Percentiles rank a stretch among this genome's conserved stretches.
phyloP scores from a whole-genome alignment of 2,329 filamentous ascomycete species.

The Orbilia quercus region DNA sequence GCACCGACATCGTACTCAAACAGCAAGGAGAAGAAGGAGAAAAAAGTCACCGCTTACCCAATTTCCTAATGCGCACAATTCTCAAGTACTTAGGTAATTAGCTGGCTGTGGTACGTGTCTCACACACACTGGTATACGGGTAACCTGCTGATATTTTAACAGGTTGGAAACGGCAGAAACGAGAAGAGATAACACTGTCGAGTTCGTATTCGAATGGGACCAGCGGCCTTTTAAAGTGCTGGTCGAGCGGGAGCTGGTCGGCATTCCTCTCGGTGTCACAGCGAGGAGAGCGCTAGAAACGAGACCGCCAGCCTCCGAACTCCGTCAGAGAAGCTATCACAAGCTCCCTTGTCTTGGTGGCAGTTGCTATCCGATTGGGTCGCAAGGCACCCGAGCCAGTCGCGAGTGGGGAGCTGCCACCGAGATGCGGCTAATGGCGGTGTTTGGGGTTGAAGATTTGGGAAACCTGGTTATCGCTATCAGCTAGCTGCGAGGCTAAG shows the following conservation, averaged over 20 bases:
- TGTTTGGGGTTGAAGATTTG: background rate
- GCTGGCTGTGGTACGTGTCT: background rate
- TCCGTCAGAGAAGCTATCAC: slow-evolving; percentile 41
- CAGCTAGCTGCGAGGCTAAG: slow-evolving; percentile 2
- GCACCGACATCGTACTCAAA: background rate
- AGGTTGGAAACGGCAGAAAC: slow-evolving; percentile 33
- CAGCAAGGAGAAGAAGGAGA: background rate
- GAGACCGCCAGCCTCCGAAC: slow-evolving; percentile 49
- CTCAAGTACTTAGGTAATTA: no score
- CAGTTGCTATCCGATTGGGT: slow-evolving; percentile 44
- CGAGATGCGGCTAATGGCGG: slow-evolving; percentile 47
- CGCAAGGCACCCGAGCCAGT: slow-evolving; percentile 35
- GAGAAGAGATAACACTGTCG: slow-evolving; percentile 37
- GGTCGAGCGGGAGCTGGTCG: slow-evolving; percentile 27
- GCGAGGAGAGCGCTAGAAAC: slow-evolving; percentile 34
- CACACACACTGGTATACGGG: no score
- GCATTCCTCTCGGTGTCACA: slow-evolving; percentile 47
- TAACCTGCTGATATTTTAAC: slow-evolving; percentile 19
- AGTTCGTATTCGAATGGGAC: slow-evolving; percentile 19
- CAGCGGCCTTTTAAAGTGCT: slow-evolving; percentile 25
- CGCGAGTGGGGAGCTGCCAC: slow-evolving; percentile 20
- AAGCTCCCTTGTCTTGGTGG: background rate
- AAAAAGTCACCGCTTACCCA: slow-evolving; percentile 36
- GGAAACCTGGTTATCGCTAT: slow-evolving; percentile 45
- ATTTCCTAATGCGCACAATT: slow-evolving; percentile 16